Base-by-base conservation (phyloP, 2,329 filamentous ascomycete species). In the Trichoderma sp. region DNA sequence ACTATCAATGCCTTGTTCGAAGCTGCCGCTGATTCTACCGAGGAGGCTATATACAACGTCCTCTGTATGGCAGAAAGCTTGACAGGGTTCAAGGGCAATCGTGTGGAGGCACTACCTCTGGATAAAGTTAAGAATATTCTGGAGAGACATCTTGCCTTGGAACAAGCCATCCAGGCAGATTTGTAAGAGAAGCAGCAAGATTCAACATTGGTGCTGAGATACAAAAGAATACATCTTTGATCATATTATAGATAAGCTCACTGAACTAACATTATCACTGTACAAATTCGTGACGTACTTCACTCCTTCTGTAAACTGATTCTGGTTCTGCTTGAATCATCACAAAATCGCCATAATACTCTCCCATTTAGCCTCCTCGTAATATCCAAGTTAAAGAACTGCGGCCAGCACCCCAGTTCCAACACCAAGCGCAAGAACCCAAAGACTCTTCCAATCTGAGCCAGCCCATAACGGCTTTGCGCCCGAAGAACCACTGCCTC, bases 21-120 rank as follows among this genome's bases (percentile, higher is more conserved):
- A 75, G 89, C 87, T 1, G 84, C 82, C 2, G 86, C 86, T 0
- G 89, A 91, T 74, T 85, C 85, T 0, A 87, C 87, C 0, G 88
- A 91, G 73, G 89, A 91, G 77, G 84, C 87, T 1, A 89, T 91
- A 66, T 85, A 89, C 71, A 91, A 91, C 74, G 83, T 85, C 0
- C 77, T 91, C 10, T 89, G 83, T 70, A 89, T 86, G 80, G 87
- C 88, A 1, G 84, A 88, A 72, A 86, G 84, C 0, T 86, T 89
- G 80, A 83, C 81, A 1, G 88, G 88, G 0, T 82, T 84, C 69
- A 79, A 82, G 60, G 85, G 83, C 1, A 76, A 79, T 8, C 83
- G 74, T 30, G 78, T 87, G 1, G 83, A 86, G 59, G 86, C 82
- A 0, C 74, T 87, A 59, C 82, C 84, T 18, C 75, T 86, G 60